Percentiles rank a stretch among this genome's conserved stretches.
Conservation (phyloP, 768 basidiomycete species). For the Lentinula detonsa region DNA sequence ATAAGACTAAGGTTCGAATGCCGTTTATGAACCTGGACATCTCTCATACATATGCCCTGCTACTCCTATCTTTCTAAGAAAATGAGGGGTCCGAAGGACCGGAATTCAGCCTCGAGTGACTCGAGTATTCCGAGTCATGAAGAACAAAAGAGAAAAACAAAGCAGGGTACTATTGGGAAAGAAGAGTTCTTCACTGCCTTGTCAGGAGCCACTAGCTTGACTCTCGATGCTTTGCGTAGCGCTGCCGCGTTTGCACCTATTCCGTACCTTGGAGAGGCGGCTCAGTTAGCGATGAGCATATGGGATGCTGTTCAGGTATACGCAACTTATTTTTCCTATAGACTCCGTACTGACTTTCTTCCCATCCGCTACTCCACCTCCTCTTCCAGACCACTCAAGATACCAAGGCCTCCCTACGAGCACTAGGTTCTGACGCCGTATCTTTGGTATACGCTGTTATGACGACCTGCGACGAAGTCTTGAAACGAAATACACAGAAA, state of each 20-base stretch:
- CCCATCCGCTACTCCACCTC: not conserved
- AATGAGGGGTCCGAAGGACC: too few species aligned
- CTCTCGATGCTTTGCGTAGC: not conserved
- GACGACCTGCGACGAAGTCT: constrained; percentile 1
- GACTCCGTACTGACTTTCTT: not conserved
- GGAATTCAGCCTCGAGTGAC: not conserved
- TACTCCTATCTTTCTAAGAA: too few species aligned
- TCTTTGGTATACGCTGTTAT: not conserved
- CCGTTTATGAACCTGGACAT: too few species aligned
- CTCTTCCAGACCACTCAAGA: not conserved
- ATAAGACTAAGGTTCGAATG: too few species aligned
- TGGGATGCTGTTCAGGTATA: not conserved
- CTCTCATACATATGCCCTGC: too few species aligned
- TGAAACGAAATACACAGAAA: not conserved
- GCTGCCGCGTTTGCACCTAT: constrained; percentile 1
- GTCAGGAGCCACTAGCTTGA: not conserved
- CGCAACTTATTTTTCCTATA: not conserved
- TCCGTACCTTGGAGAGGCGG: not conserved
- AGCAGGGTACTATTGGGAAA: not conserved
- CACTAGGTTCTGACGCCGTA: not conserved
- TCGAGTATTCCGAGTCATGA: not conserved
- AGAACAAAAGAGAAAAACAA: not conserved
- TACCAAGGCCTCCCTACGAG: not conserved
- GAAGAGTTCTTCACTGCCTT: not conserved
- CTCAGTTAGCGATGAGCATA: not conserved